Evolutionary conservation across 306 rosid species (phyloP).

Genomic region (Rubus idaeus): DNA sequence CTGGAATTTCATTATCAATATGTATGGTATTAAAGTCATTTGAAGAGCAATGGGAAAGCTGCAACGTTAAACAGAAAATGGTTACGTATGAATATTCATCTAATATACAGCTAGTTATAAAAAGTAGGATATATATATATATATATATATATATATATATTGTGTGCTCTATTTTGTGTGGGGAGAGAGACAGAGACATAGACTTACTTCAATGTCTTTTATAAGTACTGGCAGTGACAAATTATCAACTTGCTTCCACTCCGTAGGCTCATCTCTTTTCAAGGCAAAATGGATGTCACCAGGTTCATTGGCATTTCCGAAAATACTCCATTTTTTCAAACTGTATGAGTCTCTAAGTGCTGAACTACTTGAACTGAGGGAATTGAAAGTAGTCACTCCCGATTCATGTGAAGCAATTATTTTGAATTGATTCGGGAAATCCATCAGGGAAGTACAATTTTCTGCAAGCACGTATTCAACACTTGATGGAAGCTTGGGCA

Average conservation of each 20-base stretch:
- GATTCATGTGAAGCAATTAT: neutral
- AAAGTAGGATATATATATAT: neutral
- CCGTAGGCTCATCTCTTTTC: neutral
- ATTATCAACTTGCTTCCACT: neutral
- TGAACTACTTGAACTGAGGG: neutral
- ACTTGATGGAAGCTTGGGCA: neutral
- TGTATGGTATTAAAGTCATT: neutral
- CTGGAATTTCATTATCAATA: neutral
- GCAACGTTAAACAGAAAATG: neutral
- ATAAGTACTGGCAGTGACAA: neutral
- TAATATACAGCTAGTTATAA: neutral
- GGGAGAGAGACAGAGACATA: neutral
- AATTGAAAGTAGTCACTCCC: neutral
- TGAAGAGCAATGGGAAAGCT: neutral
- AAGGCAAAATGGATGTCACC: neutral
- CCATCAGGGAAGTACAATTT: slow-evolving; percentile 8
- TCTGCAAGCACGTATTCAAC: neutral
- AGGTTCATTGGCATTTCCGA: neutral
- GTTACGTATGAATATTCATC: neutral
- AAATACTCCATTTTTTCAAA: no score
- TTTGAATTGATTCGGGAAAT: no score
- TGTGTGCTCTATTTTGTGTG: neutral
- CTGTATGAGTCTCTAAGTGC: no score
- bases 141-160: no score
- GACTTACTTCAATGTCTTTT: neutral